Evolutionary conservation across 257 asterid genomes (phyloP).

Genomic region (Ilex asprella): DNA sequence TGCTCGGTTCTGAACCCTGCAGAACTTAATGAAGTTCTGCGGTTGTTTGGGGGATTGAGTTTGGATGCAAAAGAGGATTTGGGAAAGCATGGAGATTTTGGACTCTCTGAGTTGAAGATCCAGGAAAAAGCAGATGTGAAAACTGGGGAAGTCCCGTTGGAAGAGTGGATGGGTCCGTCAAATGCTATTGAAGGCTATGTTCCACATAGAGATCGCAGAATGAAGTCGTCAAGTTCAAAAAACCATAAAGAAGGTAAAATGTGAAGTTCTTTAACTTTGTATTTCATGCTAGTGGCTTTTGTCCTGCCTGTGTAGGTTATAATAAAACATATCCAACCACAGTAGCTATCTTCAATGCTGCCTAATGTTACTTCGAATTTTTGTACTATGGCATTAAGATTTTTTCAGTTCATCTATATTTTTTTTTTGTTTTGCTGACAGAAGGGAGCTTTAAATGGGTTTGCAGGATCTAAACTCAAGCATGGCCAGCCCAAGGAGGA

Average conservation of each 20-base stretch:
- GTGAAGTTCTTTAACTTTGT: slow-evolving; percentile 8
- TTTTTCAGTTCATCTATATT: background rate
- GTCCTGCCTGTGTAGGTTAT: background rate
- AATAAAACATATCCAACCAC: background rate
- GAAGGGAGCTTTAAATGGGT: slow-evolving; percentile 20
- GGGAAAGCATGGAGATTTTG: slow-evolving; percentile 46
- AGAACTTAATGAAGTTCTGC: slow-evolving; percentile 49
- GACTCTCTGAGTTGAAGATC: slow-evolving; percentile 55
- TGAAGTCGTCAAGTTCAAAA: slow-evolving; percentile 18
- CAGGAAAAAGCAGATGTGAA: slow-evolving; percentile 48
- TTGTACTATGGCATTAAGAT: background rate
- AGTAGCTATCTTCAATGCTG: background rate
- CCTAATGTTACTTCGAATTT: background rate
- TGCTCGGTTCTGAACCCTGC: slow-evolving; percentile 40
- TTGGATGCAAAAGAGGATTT: slow-evolving; percentile 34
- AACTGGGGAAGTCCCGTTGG: slow-evolving; percentile 59
- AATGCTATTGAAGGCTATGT: slow-evolving; percentile 95
- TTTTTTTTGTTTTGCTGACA: slow-evolving; percentile 3
- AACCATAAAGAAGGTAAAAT: slow-evolving; percentile 34
- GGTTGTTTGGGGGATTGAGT: slow-evolving; percentile 39
- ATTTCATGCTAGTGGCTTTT: no score
- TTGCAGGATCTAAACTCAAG: slow-evolving; percentile 44
- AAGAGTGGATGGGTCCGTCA: slow-evolving; percentile 92
- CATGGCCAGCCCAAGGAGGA: slow-evolving; percentile 18
- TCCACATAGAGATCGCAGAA: slow-evolving; percentile 44